A percentile compares a stretch with the other conserved stretches of the same genome.
phyloP scores from a whole-genome alignment of 1,284 basidiomycete genomes.

The Marasmius tenuissimus region DNA sequence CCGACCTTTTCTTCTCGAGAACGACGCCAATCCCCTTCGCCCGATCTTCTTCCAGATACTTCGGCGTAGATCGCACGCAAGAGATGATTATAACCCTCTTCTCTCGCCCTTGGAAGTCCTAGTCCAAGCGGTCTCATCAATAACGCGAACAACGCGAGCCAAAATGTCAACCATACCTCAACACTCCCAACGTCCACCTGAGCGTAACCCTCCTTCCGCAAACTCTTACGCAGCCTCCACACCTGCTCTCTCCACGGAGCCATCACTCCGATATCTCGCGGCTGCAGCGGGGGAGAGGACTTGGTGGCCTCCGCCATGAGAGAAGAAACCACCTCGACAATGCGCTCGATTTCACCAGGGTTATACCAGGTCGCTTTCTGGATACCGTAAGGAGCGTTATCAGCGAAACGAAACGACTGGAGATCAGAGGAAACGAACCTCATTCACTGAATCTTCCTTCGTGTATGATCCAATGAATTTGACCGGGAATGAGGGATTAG shows the following conservation, averaged over 20 bases:
- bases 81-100: conserved; percentile 46
- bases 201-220: conserved; percentile 36
- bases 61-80: conserved; percentile 40
- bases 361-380: conserved; percentile 48
- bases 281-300: conserved; percentile 36
- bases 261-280: conserved; percentile 44
- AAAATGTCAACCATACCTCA: conserved; percentile 29
- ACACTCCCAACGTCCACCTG: conserved; percentile 49
- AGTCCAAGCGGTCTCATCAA: not conserved
- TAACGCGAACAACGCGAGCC: conserved; percentile 3
- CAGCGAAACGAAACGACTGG: not conserved
- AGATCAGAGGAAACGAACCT: conserved; percentile 24
- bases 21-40: conserved; percentile 42
- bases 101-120: conserved; percentile 49
- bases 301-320: conserved; percentile 32
- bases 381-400: not conserved
- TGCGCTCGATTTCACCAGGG: conserved; percentile 38
- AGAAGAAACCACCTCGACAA: conserved; percentile 35
- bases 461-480: conserved; percentile 39
- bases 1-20: conserved; percentile 43
- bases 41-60: conserved; percentile 44
- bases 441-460: conserved; percentile 39
- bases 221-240: conserved; percentile 41
- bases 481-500: conserved; percentile 36
- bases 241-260: conserved; percentile 49